phyloP scores from a whole-genome alignment of 345 rosid species.

The Arabidopsis thaliana region TAIR10.1 NC_003070.9:23170501-23171000 shows the following conservation, averaged over 20 bases:
- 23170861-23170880: conserved; percentile 59
- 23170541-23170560: too few species aligned
- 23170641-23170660: conserved; percentile 72
- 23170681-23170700: conserved; percentile 73
- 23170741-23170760: conserved; percentile 64
- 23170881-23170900: conserved; percentile 59
- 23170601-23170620: conserved; percentile 54
- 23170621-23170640: conserved; percentile 68
- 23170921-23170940: conserved; percentile 58
- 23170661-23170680: conserved; percentile 65
- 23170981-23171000: background rate
- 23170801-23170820: background rate
- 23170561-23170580: too few species aligned
- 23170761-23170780: conserved; percentile 59
- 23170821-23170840: background rate
- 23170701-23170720: conserved; percentile 49
- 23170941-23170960: conserved; percentile 82
- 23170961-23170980: background rate
- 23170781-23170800: background rate
- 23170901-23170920: conserved; percentile 62
- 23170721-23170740: conserved; percentile 47
- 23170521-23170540: too few species aligned
- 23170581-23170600: background rate
- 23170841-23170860: background rate
- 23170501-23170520: too few species aligned